Conservation (phyloP, 1,284 basidiomycete genomes). For the Boletus semigastroideus region DNA sequence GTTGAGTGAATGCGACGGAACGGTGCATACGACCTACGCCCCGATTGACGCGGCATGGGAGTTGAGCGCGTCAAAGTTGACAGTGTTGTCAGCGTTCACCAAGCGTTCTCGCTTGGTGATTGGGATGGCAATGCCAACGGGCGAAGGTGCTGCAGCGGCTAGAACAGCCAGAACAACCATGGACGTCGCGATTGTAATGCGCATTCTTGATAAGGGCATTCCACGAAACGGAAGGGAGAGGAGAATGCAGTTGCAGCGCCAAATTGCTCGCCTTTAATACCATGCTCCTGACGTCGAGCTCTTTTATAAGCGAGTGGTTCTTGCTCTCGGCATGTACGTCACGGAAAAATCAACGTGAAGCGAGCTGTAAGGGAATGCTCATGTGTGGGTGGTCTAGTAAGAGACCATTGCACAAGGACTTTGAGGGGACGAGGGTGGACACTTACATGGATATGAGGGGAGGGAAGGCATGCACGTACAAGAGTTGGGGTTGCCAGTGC, state of each 20-base stretch:
- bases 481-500: too few species aligned
- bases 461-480: too few species aligned
- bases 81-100: constrained; percentile 9
- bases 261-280: constrained; percentile 3
- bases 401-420: too few species aligned
- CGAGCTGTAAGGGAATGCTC: too few species aligned
- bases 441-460: too few species aligned
- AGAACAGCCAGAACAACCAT: constrained; percentile 13
- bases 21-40: constrained; percentile 9
- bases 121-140: constrained; percentile 3
- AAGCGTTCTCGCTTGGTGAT: constrained; percentile 15
- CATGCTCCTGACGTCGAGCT: neutral
- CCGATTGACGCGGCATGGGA: constrained; percentile 7
- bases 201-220: constrained; percentile 9
- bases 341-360: too few species aligned
- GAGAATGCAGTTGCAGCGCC: neutral
- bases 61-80: constrained; percentile 10
- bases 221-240: neutral
- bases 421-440: too few species aligned
- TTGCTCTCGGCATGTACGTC: too few species aligned
- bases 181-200: constrained; percentile 13
- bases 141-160: constrained; percentile 12
- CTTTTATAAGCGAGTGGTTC: too few species aligned
- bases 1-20: neutral
- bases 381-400: too few species aligned